phyloP scores from a whole-genome alignment of 202 grass and related monocot species.

The Brachypodium distachyon region DNA sequence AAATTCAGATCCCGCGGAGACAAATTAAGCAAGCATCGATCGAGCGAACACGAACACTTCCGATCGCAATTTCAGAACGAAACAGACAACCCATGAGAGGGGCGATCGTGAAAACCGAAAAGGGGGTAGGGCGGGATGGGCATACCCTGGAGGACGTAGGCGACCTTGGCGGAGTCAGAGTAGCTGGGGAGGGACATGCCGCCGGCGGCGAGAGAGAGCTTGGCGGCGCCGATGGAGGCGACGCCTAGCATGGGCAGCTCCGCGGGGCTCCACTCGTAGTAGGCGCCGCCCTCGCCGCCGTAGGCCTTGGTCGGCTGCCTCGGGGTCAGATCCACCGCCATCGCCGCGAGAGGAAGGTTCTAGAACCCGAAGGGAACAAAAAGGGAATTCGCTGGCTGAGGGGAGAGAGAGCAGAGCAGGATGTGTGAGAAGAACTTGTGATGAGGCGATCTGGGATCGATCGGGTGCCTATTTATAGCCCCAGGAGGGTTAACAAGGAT shows the following conservation, averaged over 20 bases:
- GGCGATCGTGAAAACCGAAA: no score
- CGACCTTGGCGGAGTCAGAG: constrained; percentile 88
- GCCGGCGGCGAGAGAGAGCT: constrained; percentile 46
- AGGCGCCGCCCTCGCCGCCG: constrained; percentile 54
- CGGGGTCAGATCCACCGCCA: constrained; percentile 70
- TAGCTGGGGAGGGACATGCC: constrained; percentile 70
- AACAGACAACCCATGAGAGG: no score
- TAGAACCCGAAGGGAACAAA: not conserved
- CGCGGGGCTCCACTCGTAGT: constrained; percentile 59
- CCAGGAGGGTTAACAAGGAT: not conserved
- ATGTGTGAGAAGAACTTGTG: no score
- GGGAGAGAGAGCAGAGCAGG: not conserved
- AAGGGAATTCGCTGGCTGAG: fast-evolving
- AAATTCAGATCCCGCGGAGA: not conserved
- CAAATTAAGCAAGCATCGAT: not conserved
- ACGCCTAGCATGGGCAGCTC: constrained; percentile 74
- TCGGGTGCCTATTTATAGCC: constrained; percentile 12
- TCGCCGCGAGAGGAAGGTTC: not conserved
- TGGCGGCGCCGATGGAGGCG: constrained; percentile 66
- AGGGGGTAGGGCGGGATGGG: not conserved
- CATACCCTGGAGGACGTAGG: constrained; percentile 76
- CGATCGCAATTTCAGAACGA: not conserved
- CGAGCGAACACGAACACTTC: no score
- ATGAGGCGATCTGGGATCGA: not conserved
- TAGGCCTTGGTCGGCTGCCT: constrained; percentile 39